Base-by-base conservation (phyloP, 2,329 filamentous ascomycete genomes). In the Lachnellula suecica region DNA sequence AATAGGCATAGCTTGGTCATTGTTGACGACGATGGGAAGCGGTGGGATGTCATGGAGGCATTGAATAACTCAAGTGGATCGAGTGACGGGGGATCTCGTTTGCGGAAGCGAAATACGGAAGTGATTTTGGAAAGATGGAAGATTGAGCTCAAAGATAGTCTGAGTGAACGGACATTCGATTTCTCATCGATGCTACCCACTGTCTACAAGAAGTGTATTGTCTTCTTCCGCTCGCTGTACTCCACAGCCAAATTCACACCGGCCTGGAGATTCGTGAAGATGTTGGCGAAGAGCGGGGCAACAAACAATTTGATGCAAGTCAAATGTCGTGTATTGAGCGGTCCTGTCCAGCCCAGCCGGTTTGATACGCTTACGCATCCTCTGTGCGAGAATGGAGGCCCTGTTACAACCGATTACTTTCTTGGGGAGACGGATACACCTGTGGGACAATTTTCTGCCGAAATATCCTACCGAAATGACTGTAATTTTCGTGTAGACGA, bases 191-290 rank as follows among this genome's bases (percentile, higher is more conserved):
- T 74, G 27, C 75, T 97, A 47, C 91, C 94, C 13, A 93, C 90
- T 47, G 85, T 96, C 53, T 99, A 99, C 79, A 99, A 99, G 74
- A 94, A 96, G 73, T 91, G 89, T 63, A 96, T 99, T 59, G 88
- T 97, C 60, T 84, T 97, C 63, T 97, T 97, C 72, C 83, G 94
- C 54, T 91, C 91, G 2, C 79, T 99, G 42, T 96, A 89, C 69
- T 84, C 89, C 45, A 88, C 89, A 49, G 83, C 90, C 37, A 87
- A 89, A 63, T 81, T 97, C 56, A 74, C 96, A 56, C 94, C 94
- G 2, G 85, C 88, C 22, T 96, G 88, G 85, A 95, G 87, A 72
- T 88, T 96, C 65, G 84, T 79, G 37, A 82, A 88, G 65, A 84
- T 82, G 46, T 78, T 89, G 58, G 81, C 83, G 19, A 93, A 92